Evolutionary conservation across 306 rosid genomes (phyloP), one percentile per base, ranked within the genome.

Genomic region (Canavalia ensiformis): DNA sequence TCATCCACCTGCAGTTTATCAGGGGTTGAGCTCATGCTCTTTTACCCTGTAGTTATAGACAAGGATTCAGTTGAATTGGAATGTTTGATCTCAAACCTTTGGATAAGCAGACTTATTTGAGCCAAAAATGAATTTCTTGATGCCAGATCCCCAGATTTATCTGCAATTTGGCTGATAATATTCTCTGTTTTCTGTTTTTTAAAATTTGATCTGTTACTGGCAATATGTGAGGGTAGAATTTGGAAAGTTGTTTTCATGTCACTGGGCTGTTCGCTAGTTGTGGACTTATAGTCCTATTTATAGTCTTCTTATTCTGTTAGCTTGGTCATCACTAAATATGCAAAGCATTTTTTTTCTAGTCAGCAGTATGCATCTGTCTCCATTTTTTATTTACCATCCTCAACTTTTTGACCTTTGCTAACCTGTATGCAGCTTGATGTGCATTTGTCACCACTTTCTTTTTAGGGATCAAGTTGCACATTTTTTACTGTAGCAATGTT

Each of bases 381-480:
- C 29, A 58, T 49, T n/a, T 72, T 37, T 65, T 65, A 65, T 2
- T 37, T 9, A 68, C 10, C 44, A n/a, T 68, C 28, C 39, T 9
- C 13, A 54, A 52, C 64, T 6, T 35, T 37, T 35, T 51, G 34
- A 35, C 25, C 33, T 50, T 44, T 41, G 4, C 7, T 30, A 41
- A 59, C 25, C 49, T 0, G 51, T 46, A 58, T 68, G 33, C 47
- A 11, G 66, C 33, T 13, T 39, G 66, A 28, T 3, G 2, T 52
- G 77, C 57, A 31, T 69, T 79, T 78, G 52, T 8, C 41, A 70
- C 62, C 30, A 35, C 63, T 34, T 52, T 35, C 35, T 72, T 37
- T 52, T 54, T 5, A 10, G 66, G 47, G 41, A 33, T 5, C 12
- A 9, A 25, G 56, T 25, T 35, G 29, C 56, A 54, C 41, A 25